Evolutionary conservation across 2,329 filamentous ascomycete species (phyloP).

Genomic region (Ascochyta viciae-villosae): DNA sequence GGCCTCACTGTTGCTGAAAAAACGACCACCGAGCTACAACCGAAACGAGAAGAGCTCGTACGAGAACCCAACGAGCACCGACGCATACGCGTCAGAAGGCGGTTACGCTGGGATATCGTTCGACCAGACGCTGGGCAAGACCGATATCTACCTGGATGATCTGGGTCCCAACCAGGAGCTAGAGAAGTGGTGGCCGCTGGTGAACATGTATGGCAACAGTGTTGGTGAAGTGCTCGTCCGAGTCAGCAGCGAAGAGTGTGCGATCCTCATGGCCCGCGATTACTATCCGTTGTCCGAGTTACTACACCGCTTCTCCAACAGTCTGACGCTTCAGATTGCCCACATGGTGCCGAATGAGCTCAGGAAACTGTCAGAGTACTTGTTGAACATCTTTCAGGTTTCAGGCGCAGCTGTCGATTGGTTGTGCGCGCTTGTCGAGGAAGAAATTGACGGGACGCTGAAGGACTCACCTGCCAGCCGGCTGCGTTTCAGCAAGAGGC

Average conservation of each 20-base stretch:
- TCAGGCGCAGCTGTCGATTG: constrained; percentile 84
- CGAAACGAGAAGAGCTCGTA: constrained; percentile 46
- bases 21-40: constrained; percentile 55
- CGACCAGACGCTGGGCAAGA: constrained; percentile 67
- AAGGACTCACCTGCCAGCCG: constrained; percentile 76
- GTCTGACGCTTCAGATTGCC: constrained; percentile 84
- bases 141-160: constrained; percentile 84
- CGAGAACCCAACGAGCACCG: constrained; percentile 41
- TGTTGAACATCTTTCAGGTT: constrained; percentile 95
- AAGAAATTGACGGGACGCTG: constrained; percentile 93
- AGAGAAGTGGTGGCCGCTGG: constrained; percentile 85
- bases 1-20: constrained; percentile 75
- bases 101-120: constrained; percentile 57
- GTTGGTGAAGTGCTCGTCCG: constrained; percentile 87
- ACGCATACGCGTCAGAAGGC: constrained; percentile 46
- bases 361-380: constrained; percentile 79
- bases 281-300: constrained; percentile 84
- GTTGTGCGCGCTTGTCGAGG: constrained; percentile 91
- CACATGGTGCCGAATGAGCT: constrained; percentile 79
- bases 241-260: constrained; percentile 83
- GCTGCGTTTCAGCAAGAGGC: constrained; percentile 73
- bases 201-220: constrained; percentile 76
- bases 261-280: constrained; percentile 84
- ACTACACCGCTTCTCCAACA: constrained; percentile 82
- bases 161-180: constrained; percentile 77